These are phyloP conservation scores for Sinapis alba DNA, from an alignment of 441 rosid genomes.

Conservation along the genomic window DNA sequence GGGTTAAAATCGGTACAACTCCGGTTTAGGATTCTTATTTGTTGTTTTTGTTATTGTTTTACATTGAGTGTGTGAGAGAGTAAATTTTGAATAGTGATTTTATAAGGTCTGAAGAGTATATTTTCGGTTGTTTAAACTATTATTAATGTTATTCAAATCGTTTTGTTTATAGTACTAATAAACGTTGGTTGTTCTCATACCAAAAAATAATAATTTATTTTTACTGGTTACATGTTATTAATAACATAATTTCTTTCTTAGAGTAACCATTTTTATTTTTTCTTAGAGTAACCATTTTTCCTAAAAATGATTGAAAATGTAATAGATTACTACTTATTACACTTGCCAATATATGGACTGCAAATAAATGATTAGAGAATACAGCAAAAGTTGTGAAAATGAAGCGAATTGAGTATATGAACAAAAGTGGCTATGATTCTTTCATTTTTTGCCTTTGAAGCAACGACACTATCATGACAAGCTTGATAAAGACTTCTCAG, in stretches of 20 bases:
- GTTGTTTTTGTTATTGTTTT: not conserved
- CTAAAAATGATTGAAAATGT: too few relatives aligned
- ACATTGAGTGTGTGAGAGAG: not conserved
- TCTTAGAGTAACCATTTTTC: not conserved
- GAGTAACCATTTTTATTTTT: too few relatives aligned
- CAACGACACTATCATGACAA: not conserved
- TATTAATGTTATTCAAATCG: not conserved
- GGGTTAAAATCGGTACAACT: not conserved
- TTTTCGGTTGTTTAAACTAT: not conserved
- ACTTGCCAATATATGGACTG: not conserved
- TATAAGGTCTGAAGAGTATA: not conserved
- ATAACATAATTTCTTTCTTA: not conserved
- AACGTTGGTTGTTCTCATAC: not conserved
- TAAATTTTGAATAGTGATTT: not conserved
- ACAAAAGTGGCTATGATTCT: conserved; percentile 2
- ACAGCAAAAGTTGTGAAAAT: not conserved
- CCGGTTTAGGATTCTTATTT: not conserved
- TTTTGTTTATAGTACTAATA: not conserved
- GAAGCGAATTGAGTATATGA: not conserved
- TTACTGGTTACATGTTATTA: not conserved
- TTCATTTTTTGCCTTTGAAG: not conserved
- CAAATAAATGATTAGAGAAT: not conserved
- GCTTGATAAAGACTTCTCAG: not conserved
- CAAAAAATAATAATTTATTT: not conserved
- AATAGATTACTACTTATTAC: too few relatives aligned